Evolutionary conservation across 768 basidiomycete genomes (phyloP), one percentile per base, ranked within the genome.

Genomic region (Coprinopsis sp.): DNA sequence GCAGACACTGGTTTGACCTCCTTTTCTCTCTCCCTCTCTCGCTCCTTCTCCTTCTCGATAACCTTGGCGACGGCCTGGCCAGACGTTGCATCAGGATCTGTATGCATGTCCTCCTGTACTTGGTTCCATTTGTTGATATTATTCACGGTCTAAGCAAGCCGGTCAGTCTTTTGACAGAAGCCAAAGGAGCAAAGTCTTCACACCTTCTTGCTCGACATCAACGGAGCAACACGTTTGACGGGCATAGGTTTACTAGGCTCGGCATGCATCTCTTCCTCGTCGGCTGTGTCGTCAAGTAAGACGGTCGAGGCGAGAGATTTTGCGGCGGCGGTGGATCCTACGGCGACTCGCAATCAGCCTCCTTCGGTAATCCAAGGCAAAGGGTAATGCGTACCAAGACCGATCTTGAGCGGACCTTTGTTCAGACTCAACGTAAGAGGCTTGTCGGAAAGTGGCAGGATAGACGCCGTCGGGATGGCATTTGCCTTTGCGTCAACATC

Each of bases 111-210:
- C 65, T 85, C 86, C 65, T 95, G 91, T 8, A 94, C 90, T 69
- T 85, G 86, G 61, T 94, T 98, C 96, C 95, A 99, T 62, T 98
- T 97, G 58, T 77, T 84, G 60, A 99, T 97, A 58, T 93, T 92
- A 63, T 78, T 87, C 39, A 79, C 87, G 36, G 83, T 88, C 91
- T 96, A 60, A 16, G 60, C 33, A 47, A 47, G 40, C 21, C 6
- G 14, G 24, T 44, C 33, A 27, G 47, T 55, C 37, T 47, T 30
- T 50, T 30, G 33, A 41, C 37, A 38, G 24, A 2, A 22, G 37
- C 14, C 36, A 46, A 30, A 36, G 16, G 54, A 23, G 50, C 52
- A 64, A 5, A 6, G 12, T 39, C 27, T 37, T 19, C 48, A 29
- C 55, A 85, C 91, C 82, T 91, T 92, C 73, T 82, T 90, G 62